Evolutionary conservation across 2,329 filamentous ascomycete genomes (phyloP).

Genomic region (Alternaria angustiovoidea): DNA sequence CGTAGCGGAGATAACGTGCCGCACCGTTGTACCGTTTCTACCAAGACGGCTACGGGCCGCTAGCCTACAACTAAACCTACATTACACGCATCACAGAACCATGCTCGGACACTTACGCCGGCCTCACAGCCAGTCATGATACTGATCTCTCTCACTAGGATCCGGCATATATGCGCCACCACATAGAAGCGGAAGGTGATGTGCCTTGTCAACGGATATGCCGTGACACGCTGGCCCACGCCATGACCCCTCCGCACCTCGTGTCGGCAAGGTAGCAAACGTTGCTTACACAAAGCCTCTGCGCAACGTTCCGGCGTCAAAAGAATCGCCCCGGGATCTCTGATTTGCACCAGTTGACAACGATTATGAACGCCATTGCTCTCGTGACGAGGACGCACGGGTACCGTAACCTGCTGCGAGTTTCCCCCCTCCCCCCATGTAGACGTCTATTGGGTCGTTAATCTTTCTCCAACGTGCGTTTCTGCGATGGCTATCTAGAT

Average conservation of each 20-base stretch:
- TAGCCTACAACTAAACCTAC: background rate
- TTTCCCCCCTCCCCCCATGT: no score
- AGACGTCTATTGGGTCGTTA: background rate
- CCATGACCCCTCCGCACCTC: background rate
- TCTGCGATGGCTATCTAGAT: background rate
- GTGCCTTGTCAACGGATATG: background rate
- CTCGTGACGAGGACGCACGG: background rate
- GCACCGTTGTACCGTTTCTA: background rate
- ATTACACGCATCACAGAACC: background rate
- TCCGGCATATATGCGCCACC: background rate
- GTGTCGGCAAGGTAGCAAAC: slow-evolving; percentile 2
- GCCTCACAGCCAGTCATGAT: background rate
- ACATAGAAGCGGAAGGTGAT: slow-evolving; percentile 1
- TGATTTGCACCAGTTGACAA: no score
- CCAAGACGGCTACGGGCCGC: background rate
- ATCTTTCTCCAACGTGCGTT: background rate
- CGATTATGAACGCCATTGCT: background rate
- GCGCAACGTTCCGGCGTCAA: background rate
- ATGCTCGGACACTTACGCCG: background rate
- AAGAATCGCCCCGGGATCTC: no score
- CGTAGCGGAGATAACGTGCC: slow-evolving; percentile 8
- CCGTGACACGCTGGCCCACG: background rate
- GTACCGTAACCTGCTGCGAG: background rate
- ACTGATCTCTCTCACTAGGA: background rate
- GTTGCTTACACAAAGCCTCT: background rate